Conservation (phyloP, 2,329 filamentous ascomycete genomes). For the Didymella sp. region DNA sequence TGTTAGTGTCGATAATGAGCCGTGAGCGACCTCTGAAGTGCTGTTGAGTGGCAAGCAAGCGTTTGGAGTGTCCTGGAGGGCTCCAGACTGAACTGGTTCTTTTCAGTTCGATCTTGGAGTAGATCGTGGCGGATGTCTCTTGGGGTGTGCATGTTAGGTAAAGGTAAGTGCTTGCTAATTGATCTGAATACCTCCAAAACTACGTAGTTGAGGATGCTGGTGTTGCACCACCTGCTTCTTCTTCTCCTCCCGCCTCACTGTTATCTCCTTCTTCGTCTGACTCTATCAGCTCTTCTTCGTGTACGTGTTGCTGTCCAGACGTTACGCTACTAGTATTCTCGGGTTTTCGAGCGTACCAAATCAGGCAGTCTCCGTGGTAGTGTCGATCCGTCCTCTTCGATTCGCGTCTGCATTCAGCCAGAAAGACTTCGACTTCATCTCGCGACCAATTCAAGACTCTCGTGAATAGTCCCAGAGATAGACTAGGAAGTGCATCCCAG, state of each 20-base stretch:
- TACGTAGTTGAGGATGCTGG: neutral
- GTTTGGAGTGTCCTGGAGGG: neutral
- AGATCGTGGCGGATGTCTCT: neutral
- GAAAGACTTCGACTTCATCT: constrained; percentile 40
- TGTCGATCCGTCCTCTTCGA: constrained; percentile 35
- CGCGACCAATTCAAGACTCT: constrained; percentile 38
- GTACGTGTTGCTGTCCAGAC: constrained; percentile 18
- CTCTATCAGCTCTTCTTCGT: constrained; percentile 36
- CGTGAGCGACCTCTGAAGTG: too few relatives aligned
- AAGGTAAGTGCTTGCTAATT: neutral
- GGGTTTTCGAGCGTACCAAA: constrained; percentile 39
- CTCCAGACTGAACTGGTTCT: neutral
- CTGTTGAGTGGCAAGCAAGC: too few relatives aligned
- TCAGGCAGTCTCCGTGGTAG: constrained; percentile 35
- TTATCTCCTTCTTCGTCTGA: constrained; percentile 25
- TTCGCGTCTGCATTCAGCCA: constrained; percentile 37
- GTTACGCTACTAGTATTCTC: constrained; percentile 2
- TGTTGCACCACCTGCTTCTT: neutral
- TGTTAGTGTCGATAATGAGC: too few relatives aligned
- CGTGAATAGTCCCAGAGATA: constrained; percentile 38
- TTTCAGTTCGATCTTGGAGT: neutral
- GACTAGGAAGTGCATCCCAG: constrained; percentile 37
- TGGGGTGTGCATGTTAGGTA: neutral
- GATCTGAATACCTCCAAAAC: neutral
- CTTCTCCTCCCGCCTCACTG: constrained; percentile 6